A percentile compares a stretch with the other conserved stretches of the same genome.
These are phyloP conservation scores for Prunus armeniaca DNA, from an alignment of 306 rosid species.

Conservation along the genomic window DNA sequence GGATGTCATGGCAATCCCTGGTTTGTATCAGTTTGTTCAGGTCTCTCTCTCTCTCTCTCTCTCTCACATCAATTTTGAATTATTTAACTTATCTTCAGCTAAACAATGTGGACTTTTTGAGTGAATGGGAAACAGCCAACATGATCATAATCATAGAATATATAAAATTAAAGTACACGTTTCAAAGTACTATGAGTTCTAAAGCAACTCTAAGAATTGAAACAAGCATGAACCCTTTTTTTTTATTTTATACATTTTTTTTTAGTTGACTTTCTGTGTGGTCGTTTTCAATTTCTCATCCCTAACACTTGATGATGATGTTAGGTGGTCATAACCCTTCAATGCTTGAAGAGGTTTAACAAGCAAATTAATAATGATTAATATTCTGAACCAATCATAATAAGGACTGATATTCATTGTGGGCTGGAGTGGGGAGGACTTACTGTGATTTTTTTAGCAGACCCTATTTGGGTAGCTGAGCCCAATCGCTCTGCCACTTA, in stretches of 20 bases:
- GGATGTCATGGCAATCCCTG: conserved; percentile 35
- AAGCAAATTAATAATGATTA: neutral
- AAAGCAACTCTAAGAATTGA: neutral
- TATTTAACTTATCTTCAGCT: conserved; percentile 1
- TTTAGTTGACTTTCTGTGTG: neutral
- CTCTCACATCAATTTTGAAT: neutral
- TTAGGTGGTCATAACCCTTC: neutral
- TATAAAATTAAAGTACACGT: conserved; percentile 5
- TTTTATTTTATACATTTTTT: neutral
- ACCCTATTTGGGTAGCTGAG: too few relatives aligned
- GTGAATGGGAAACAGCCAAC: neutral
- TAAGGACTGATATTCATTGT: too few relatives aligned
- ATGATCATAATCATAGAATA: neutral
- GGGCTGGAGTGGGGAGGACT: too few relatives aligned
- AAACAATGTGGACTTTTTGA: conserved; percentile 9
- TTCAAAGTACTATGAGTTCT: neutral
- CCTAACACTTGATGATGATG: neutral
- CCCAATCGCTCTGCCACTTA: too few relatives aligned
- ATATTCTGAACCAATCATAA: neutral
- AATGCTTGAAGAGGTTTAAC: neutral
- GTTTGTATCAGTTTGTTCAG: conserved; percentile 29
- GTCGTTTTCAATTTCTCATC: neutral
- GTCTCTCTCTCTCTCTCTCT: neutral
- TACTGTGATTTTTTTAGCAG: too few relatives aligned
- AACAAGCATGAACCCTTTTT: neutral